A percentile compares a stretch with the other conserved stretches of the same genome.
phyloP scores from a whole-genome alignment of 371 early-diverging fungal species.

The Circinella umbellata region DNA sequence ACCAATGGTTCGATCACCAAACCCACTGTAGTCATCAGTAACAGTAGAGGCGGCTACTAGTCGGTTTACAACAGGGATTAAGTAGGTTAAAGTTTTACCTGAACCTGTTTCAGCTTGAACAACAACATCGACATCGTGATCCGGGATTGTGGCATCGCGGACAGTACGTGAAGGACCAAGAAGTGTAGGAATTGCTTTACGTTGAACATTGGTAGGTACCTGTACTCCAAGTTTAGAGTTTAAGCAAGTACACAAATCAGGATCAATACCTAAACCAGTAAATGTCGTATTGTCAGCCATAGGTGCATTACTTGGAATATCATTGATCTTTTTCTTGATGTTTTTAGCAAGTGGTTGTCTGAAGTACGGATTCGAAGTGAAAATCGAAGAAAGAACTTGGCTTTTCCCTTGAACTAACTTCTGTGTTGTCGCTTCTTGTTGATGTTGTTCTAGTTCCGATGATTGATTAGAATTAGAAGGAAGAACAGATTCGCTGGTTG shows the following conservation, averaged over 20 bases:
- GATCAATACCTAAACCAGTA: constrained; percentile 74
- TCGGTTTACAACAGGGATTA: constrained; percentile 82
- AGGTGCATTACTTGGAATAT: constrained; percentile 62
- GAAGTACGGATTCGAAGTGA: constrained; percentile 58
- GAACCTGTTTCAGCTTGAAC: constrained; percentile 97
- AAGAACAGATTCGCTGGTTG: constrained; percentile 2
- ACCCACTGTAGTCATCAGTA: constrained; percentile 24
- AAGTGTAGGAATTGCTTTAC: constrained; percentile 68
- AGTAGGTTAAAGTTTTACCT: constrained; percentile 97
- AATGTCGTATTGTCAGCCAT: constrained; percentile 64
- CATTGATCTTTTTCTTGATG: constrained; percentile 37
- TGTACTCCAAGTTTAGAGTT: constrained; percentile 65
- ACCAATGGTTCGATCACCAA: constrained; percentile 60
- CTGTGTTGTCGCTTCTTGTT: constrained; percentile 1
- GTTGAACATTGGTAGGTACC: constrained; percentile 76
- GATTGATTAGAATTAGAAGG: not conserved
- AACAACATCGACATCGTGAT: constrained; percentile 77
- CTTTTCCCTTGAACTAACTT: constrained; percentile 56
- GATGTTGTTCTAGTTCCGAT: constrained; percentile 22
- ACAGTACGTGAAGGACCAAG: constrained; percentile 51
- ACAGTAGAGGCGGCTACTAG: constrained; percentile 46
- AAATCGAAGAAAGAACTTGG: constrained; percentile 62
- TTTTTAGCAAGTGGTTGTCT: constrained; percentile 30
- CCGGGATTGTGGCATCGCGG: constrained; percentile 28
- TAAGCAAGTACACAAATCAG: constrained; percentile 69